Evolutionary conservation across 139 green algal species (phyloP).

Genomic region (Coccomyxa sp.): DNA sequence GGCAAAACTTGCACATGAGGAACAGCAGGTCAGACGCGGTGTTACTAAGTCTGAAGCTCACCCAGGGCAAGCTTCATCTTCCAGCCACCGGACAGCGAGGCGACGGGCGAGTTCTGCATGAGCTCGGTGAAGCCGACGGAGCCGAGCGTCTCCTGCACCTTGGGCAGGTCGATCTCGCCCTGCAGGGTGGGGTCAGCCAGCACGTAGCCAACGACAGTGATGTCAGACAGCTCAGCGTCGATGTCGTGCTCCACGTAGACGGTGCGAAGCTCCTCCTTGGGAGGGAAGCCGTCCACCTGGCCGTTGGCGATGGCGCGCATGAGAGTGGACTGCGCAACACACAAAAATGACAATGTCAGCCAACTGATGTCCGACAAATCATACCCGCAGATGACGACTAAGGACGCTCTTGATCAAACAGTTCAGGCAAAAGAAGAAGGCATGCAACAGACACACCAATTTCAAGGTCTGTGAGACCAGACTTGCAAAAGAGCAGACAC

Average conservation of each 20-base stretch:
- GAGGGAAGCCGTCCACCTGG: conserved; percentile 88
- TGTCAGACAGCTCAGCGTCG: conserved; percentile 58
- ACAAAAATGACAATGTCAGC: too few species aligned
- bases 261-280: conserved; percentile 57
- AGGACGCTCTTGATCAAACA: too few species aligned
- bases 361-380: too few species aligned
- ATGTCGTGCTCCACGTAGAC: conserved; percentile 94
- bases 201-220: conserved; percentile 61
- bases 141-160: conserved; percentile 59
- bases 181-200: conserved; percentile 53
- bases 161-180: conserved; percentile 25
- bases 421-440: too few species aligned
- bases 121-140: conserved; percentile 74
- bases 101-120: conserved; percentile 57
- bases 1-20: background rate
- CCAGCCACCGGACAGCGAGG: conserved; percentile 80
- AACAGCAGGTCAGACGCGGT: too few species aligned
- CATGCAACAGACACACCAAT: too few species aligned
- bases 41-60: background rate
- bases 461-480: too few species aligned
- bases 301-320: conserved; percentile 91
- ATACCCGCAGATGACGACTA: too few species aligned
- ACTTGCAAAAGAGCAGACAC: too few species aligned
- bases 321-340: conserved; percentile 63
- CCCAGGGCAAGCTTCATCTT: conserved; percentile 88